Percentiles rank a stretch among this genome's conserved stretches.
Conservation (phyloP, 2,329 filamentous ascomycete genomes). For the Zymoseptoria ardabiliae region DNA sequence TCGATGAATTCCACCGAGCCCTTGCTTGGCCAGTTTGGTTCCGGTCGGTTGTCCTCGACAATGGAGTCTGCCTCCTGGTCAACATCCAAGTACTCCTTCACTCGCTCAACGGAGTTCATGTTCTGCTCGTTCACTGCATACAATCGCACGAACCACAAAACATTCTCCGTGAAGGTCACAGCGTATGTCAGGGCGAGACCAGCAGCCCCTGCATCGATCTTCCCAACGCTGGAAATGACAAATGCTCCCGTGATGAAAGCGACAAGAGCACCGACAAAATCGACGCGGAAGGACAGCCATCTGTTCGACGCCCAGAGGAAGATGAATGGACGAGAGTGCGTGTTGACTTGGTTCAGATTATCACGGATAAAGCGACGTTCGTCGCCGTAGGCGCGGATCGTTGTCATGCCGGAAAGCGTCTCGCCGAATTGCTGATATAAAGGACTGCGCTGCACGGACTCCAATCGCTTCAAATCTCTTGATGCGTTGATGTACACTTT, state of each 20-base stretch:
- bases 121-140: conserved; percentile 97
- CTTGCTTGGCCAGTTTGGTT: conserved; percentile 73
- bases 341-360: conserved; percentile 81
- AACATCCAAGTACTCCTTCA: conserved; percentile 94
- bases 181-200: conserved; percentile 93
- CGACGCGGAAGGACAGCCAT: conserved; percentile 90
- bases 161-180: conserved; percentile 92
- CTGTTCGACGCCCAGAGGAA: conserved; percentile 94
- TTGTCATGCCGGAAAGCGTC: conserved; percentile 88
- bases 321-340: conserved; percentile 86
- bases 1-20: conserved; percentile 81
- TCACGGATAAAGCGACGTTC: conserved; percentile 89
- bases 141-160: conserved; percentile 89
- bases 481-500: conserved; percentile 86
- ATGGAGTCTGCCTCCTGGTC: conserved; percentile 82
- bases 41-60: conserved; percentile 69
- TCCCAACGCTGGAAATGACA: conserved; percentile 73
- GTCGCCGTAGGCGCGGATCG: conserved; percentile 92
- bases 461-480: conserved; percentile 88
- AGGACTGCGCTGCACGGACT: conserved; percentile 88
- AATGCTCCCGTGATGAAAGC: conserved; percentile 91
- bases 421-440: conserved; percentile 98
- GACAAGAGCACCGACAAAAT: conserved; percentile 82
- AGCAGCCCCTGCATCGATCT: conserved; percentile 81
- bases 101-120: conserved; percentile 97